Evolutionary conservation across 2,329 filamentous ascomycete species (phyloP).

Genomic region (Diaporthe citriasiana): DNA sequence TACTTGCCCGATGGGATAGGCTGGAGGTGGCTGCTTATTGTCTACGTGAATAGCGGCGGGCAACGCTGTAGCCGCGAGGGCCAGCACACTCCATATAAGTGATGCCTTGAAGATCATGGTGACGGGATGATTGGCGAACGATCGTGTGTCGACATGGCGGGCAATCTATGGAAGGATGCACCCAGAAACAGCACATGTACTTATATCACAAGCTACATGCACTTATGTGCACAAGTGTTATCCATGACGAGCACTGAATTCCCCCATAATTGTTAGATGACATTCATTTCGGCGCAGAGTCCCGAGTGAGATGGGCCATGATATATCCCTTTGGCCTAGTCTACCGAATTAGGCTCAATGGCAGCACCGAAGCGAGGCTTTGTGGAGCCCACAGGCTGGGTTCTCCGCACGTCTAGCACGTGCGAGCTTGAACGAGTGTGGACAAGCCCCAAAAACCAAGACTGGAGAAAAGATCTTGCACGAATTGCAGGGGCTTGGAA

Average conservation of each 20-base stretch:
- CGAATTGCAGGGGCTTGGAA: constrained; percentile 31
- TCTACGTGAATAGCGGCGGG: constrained; percentile 32
- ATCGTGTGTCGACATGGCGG: not conserved
- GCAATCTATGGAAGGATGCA: not conserved
- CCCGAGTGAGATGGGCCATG: not conserved
- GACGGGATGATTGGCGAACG: not conserved
- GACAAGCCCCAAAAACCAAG: constrained; percentile 31
- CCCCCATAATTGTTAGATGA: not conserved
- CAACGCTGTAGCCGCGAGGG: not conserved
- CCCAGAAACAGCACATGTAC: not conserved
- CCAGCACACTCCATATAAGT: constrained; percentile 15
- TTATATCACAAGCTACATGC: constrained; percentile 1
- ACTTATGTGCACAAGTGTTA: not conserved
- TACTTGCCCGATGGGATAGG: constrained; percentile 36
- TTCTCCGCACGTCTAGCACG: constrained; percentile 37
- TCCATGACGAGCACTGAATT: not conserved
- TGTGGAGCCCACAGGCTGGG: constrained; percentile 20
- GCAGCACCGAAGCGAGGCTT: constrained; percentile 22
- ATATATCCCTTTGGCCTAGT: constrained; percentile 8
- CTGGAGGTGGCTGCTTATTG: constrained; percentile 30
- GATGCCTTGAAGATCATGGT: constrained; percentile 32
- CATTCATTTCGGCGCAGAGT: constrained; percentile 6
- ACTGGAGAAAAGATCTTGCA: constrained; percentile 41
- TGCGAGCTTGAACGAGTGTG: constrained; percentile 26
- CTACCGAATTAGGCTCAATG: constrained; percentile 17